Evolutionary conservation across 2,329 filamentous ascomycete species (phyloP).

Genomic region (Sphaceloma murrayae): DNA sequence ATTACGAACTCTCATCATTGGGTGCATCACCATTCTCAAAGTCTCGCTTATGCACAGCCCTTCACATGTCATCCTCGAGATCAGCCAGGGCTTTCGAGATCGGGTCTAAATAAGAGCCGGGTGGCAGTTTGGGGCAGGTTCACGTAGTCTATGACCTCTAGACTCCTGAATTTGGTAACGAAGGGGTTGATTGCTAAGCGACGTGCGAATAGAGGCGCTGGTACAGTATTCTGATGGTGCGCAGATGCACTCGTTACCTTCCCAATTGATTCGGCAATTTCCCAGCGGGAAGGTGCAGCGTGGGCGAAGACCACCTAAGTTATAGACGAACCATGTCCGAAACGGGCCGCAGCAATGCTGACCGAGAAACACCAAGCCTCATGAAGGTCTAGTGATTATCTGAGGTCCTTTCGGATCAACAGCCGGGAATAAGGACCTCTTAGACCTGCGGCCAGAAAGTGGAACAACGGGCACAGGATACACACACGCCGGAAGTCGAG

Average conservation of each 20-base stretch:
- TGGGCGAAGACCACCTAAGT: constrained; percentile 8
- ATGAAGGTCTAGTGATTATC: background rate
- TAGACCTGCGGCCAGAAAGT: constrained; percentile 1
- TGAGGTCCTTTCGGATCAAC: background rate
- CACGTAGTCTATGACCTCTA: constrained; percentile 8
- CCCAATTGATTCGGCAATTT: constrained; percentile 8
- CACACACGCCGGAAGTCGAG: too few relatives aligned
- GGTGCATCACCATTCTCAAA: too few relatives aligned
- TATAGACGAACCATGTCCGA: constrained; percentile 11
- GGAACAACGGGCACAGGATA: too few relatives aligned
- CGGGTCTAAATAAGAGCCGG: too few relatives aligned
- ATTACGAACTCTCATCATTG: too few relatives aligned
- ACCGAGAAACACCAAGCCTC: background rate
- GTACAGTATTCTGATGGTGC: background rate
- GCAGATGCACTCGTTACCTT: constrained; percentile 5
- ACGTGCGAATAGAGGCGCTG: background rate
- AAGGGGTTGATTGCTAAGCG: constrained; percentile 8
- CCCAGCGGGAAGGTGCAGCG: background rate
- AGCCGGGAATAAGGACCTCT: constrained; percentile 7
- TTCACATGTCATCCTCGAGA: too few relatives aligned
- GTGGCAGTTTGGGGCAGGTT: too few relatives aligned
- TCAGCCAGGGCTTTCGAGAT: too few relatives aligned
- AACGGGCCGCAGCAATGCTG: constrained; percentile 6
- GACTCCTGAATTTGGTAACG: constrained; percentile 6
- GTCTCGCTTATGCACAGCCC: background rate